phyloP scores from a whole-genome alignment of 352 stramenopile species.

The Phytophthora crassamura region DNA sequence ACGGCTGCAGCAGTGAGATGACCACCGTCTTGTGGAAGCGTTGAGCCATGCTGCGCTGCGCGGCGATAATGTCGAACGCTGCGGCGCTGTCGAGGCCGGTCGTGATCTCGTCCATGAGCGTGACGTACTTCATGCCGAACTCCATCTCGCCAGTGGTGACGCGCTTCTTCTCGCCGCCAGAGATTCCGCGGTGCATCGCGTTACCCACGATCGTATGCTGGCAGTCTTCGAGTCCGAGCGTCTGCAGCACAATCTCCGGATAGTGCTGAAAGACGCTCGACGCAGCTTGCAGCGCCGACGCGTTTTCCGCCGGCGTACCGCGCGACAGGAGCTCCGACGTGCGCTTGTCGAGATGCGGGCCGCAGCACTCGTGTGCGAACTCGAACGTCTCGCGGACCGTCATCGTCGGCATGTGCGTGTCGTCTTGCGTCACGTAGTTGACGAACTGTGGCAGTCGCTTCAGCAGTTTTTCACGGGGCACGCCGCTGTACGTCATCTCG shows the following conservation, averaged over 20 bases:
- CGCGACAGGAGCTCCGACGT: conserved; percentile 40
- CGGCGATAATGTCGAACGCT: conserved; percentile 68
- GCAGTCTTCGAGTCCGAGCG: conserved; percentile 10
- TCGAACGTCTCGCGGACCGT: conserved; percentile 18
- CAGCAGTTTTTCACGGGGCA: conserved; percentile 15
- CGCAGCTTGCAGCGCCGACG: conserved; percentile 41
- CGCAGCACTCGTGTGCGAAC: conserved; percentile 21
- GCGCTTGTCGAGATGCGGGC: conserved; percentile 35
- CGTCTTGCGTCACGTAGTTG: conserved; percentile 22
- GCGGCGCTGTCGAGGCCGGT: conserved; percentile 90
- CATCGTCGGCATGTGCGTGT: conserved; percentile 24
- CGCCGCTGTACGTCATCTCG: conserved; percentile 19
- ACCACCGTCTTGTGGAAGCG: conserved; percentile 20
- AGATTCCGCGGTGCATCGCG: conserved; percentile 49
- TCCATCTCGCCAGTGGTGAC: conserved; percentile 41
- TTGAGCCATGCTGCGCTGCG: conserved; percentile 19
- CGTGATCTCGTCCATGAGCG: conserved; percentile 89
- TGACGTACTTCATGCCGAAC: conserved; percentile 56
- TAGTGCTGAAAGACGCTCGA: conserved; percentile 52
- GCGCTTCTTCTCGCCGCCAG: conserved; percentile 87
- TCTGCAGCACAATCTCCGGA: conserved; percentile 54
- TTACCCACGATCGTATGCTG: conserved; percentile 25
- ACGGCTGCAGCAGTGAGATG: conserved; percentile 17
- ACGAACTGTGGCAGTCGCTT: conserved; percentile 20
- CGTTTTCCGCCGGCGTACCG: conserved; percentile 55